Base-by-base conservation (phyloP, 805 yeast genomes). In the Ogataea salicorniae region DNA sequence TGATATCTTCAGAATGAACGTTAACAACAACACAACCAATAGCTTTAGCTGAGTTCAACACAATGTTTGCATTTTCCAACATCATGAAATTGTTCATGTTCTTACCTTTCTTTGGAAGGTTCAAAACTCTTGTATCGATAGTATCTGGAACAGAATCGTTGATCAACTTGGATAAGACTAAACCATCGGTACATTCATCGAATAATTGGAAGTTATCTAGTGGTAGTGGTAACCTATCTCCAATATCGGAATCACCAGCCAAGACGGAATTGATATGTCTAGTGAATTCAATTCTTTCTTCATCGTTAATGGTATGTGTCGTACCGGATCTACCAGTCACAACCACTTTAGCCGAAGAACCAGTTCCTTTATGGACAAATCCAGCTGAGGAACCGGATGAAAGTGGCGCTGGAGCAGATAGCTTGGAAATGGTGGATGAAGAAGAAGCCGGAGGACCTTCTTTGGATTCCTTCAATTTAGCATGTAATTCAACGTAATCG, bases 131-230 rank as follows among this genome's bases (percentile, higher is more conserved):
- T 9, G 97, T 91, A 72, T 94, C 99, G 60, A 94, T 94, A 11
- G 99, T 94, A 69, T 94, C 97, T 8, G 98, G 97, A 34, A 94
- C 99, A 33, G 97, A 89, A 70, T 94, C 99, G 66, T 94, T 94
- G 67, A 94, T 90, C 64, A 94, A 82, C 67, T 89, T 87, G 18
- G 98, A 90, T 48, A 94, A 74, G 26, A 94, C 90, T 60, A 94
- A 74, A 56, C 99, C 98, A 67, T 94, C 99, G 55, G 89, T 80
- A 71, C 96, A 89, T 69, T 94, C 98, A 68, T 94, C 99, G 62
- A 94, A 94, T 49, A 94, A 76, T 72, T 94, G 98, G 74, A 94
- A 94, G 45, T 89, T 84, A 53, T 94, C 96, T 9, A 95, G 81
- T 56, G 96, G 95, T 61, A 94, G 83, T 15, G 99, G 99, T 54